Evolutionary conservation across 192 early-diverging fungal genomes (phyloP).

Genomic region (Coemansia sp.): DNA sequence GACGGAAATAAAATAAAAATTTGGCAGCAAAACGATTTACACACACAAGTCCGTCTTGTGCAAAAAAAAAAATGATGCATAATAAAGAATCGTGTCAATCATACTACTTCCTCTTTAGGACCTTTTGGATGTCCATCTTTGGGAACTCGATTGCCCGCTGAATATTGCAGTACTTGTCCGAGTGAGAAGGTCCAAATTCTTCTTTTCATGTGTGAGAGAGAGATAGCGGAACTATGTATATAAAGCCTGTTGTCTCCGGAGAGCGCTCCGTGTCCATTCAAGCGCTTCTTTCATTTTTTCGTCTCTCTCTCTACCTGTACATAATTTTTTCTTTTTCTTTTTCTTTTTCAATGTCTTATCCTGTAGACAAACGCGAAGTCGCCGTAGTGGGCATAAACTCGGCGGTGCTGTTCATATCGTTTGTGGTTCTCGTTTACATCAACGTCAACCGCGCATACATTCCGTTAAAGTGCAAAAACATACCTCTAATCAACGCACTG

Average conservation of each 20-base stretch:
- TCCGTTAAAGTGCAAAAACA: slow-evolving; percentile 52
- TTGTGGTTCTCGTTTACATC: slow-evolving; percentile 17
- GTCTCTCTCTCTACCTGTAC: not conserved
- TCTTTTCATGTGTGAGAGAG: not conserved
- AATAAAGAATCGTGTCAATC: slow-evolving; percentile 1
- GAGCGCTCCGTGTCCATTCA: not conserved
- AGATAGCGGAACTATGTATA: not conserved
- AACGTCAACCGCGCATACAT: slow-evolving; percentile 40
- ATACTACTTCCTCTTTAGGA: not conserved
- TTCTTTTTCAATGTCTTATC: not conserved
- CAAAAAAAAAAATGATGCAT: no score
- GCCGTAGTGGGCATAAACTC: slow-evolving; percentile 39
- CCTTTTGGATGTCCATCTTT: not conserved
- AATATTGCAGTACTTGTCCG: not conserved
- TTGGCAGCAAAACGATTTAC: no score
- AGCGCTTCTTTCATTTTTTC: not conserved
- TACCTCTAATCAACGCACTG: slow-evolving; percentile 33
- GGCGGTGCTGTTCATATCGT: slow-evolving; percentile 17
- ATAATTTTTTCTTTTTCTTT: not conserved
- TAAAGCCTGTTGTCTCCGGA: not conserved
- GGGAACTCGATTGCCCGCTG: not conserved
- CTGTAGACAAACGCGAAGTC: slow-evolving; percentile 24
- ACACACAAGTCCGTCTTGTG: no score
- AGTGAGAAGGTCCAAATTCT: not conserved
- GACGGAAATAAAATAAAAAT: no score